phyloP scores from a whole-genome alignment of 2,329 filamentous ascomycete species.

The Scytalidium sp. region DNA sequence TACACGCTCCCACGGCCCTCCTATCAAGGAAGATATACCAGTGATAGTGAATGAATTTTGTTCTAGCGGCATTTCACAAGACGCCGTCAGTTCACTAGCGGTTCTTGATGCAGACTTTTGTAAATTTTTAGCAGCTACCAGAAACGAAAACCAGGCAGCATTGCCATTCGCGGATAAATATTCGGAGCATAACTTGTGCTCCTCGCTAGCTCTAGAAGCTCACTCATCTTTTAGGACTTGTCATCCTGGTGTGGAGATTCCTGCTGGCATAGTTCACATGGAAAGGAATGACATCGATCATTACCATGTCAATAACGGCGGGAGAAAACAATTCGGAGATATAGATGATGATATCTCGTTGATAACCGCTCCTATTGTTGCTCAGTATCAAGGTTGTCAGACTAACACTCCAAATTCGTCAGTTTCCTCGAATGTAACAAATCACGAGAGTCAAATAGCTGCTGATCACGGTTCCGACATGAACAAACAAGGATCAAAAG shows the following conservation, averaged over 20 bases:
- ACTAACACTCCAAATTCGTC: neutral
- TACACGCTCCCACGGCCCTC: too few species aligned
- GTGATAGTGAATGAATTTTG: neutral
- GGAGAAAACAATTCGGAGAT: neutral
- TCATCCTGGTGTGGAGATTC: neutral
- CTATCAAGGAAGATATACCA: too few species aligned
- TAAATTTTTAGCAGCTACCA: neutral
- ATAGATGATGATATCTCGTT: neutral
- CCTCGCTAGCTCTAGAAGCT: neutral
- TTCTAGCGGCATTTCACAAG: neutral
- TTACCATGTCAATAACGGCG: neutral
- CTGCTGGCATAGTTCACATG: neutral
- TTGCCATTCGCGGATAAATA: neutral
- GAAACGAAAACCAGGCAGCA: neutral
- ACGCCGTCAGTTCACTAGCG: neutral
- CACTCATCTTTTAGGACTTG: neutral
- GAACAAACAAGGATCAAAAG: neutral
- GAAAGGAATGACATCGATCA: neutral
- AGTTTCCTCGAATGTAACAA: neutral
- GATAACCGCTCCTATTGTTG: neutral
- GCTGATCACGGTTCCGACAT: neutral
- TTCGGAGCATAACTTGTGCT: too few species aligned
- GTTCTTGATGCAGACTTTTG: neutral
- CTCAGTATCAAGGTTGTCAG: neutral
- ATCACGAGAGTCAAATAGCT: neutral